Base-by-base conservation (phyloP, 805 yeast genomes). In the Zygosaccharomyces siamensis region DNA sequence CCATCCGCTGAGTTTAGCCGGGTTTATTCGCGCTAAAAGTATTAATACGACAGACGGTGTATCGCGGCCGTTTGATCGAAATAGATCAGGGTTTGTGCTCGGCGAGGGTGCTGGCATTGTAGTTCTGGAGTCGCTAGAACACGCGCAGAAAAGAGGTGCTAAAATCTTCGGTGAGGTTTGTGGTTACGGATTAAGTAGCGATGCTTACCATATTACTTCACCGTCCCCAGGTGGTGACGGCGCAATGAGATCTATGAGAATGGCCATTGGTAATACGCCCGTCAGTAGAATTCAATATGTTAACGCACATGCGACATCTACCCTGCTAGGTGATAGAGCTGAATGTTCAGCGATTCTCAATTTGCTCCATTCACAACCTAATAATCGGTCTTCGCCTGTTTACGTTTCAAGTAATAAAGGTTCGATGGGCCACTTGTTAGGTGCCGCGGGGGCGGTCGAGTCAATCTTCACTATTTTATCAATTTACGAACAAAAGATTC, bases 231-330 rank as follows among this genome's bases (percentile, higher is more conserved):
- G 79, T 49, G 98, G 98, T 1, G 75, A 77, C 28, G 99, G 98
- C 10, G 98, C 97, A 0, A 73, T 64, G 51, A 71, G 86, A 52
- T 83, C 97, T 2, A 93, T 93, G 95, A 68, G 73, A 42, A 77
- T 78, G 76, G 96, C 98, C 0, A 53, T 90, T 23, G 82, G 83
- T 0, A 72, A 72, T 0, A 49, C 83, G 1, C 62, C 63, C 1
- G 74, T 81, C 0, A 39, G 60, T 3, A 72, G 78, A 1, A 73
- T 92, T 16, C 89, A 78, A 40, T 93, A 89, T 61, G 74, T 93
- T 42, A 93, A 95, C 67, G 97, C 99, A 1, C 99, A 93, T 67
- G 99, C 99, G 0, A 93, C 99, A 0, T 87, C 96, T 0, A 93
- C 99, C 0, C 70, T 73, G 5, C 69, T 90, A 3, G 99, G 99